A percentile compares a stretch with the other conserved stretches of the same genome.
Conservation (phyloP, 495 filamentous ascomycete species). For the Penicillium atrosanguineum region DNA sequence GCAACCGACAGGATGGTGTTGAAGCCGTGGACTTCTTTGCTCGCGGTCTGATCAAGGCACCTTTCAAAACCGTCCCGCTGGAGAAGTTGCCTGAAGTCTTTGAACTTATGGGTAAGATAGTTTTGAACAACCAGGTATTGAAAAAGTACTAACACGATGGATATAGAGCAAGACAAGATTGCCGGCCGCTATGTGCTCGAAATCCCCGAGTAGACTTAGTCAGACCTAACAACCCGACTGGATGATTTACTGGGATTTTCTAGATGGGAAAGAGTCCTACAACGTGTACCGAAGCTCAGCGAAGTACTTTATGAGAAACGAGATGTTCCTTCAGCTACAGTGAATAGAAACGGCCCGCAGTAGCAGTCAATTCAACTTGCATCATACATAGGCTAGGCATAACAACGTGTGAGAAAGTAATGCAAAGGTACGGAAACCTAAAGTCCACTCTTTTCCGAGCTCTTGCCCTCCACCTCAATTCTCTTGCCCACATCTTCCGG, state of each 20-base stretch:
- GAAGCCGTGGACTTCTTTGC: conserved; percentile 89
- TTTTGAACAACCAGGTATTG: neutral
- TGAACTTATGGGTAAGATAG: conserved; percentile 57
- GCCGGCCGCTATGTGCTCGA: conserved; percentile 88
- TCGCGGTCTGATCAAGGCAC: conserved; percentile 78
- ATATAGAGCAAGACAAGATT: conserved; percentile 65
- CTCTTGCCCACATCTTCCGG: conserved; percentile 24
- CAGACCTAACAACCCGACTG: neutral
- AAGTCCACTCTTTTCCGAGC: neutral
- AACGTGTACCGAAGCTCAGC: neutral
- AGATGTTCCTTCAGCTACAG: neutral
- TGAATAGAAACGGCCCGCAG: too few relatives aligned
- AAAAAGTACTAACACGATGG: conserved; percentile 2
- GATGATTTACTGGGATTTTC: neutral
- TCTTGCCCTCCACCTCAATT: conserved; percentile 4
- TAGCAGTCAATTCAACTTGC: too few relatives aligned
- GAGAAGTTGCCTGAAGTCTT: conserved; percentile 75
- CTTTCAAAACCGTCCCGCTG: conserved; percentile 79
- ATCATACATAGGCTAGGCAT: neutral
- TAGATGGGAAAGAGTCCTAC: neutral
- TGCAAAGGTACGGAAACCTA: neutral
- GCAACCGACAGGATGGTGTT: conserved; percentile 77
- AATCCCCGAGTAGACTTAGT: conserved; percentile 45
- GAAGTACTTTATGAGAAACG: neutral
- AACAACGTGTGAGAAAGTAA: neutral